Evolutionary conservation across 208 protist genomes (phyloP).

Genomic region (Crithidia thermophila): DNA sequence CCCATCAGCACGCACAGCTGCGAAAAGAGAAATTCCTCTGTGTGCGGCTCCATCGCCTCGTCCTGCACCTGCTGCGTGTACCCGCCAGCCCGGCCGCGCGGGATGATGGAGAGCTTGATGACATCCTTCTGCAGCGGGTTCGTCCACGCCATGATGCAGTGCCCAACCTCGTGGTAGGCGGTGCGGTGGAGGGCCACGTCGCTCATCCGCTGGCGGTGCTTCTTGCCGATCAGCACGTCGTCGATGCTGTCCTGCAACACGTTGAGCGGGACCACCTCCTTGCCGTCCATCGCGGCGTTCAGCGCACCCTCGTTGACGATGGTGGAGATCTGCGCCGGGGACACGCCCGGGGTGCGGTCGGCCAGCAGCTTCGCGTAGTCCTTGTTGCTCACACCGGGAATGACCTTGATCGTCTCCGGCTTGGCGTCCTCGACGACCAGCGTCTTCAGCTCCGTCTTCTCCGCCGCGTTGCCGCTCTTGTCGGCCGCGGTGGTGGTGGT

Average conservation of each 20-base stretch:
- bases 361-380: constrained; percentile 75
- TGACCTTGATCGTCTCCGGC: constrained; percentile 55
- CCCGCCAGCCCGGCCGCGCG: constrained; percentile 85
- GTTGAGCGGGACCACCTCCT: constrained; percentile 75
- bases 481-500: neutral
- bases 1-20: constrained; percentile 92
- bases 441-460: constrained; percentile 26
- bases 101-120: constrained; percentile 93
- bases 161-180: constrained; percentile 98
- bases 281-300: constrained; percentile 78
- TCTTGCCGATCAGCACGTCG: constrained; percentile 94
- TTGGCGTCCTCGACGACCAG: constrained; percentile 40
- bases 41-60: constrained; percentile 89
- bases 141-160: constrained; percentile 96
- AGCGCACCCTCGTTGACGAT: constrained; percentile 98
- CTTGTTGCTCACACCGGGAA: constrained; percentile 84
- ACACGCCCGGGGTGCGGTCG: constrained; percentile 92
- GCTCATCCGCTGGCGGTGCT: constrained; percentile 93
- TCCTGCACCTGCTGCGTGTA: constrained; percentile 94
- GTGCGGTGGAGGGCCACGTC: constrained; percentile 80
- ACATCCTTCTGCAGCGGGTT: constrained; percentile 91
- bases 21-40: constrained; percentile 87
- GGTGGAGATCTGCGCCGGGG: constrained; percentile 96
- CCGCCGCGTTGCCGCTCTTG: neutral
- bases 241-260: constrained; percentile 90